phyloP scores from a whole-genome alignment of 306 rosid species.

The Rosa multiflora region DNA sequence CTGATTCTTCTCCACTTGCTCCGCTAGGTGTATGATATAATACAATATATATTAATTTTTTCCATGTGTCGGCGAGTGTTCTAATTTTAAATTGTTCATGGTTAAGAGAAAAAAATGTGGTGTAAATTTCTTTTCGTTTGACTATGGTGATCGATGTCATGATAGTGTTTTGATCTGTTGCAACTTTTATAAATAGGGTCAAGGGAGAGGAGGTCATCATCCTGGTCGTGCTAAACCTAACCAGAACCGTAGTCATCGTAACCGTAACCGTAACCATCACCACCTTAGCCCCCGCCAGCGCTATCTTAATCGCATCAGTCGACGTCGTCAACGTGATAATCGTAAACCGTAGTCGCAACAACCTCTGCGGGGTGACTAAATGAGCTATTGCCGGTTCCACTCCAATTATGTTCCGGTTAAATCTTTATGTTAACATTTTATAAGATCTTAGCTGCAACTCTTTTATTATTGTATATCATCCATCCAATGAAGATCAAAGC shows the following conservation, averaged over 20 bases:
- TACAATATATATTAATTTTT: too few relatives aligned
- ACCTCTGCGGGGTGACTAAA: not conserved
- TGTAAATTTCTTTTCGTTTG: too few relatives aligned
- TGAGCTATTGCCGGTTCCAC: not conserved
- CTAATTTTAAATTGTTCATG: too few relatives aligned
- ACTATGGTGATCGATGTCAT: not conserved
- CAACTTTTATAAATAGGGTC: not conserved
- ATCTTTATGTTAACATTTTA: not conserved
- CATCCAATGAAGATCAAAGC: not conserved
- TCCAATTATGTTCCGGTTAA: not conserved
- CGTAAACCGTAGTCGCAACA: not conserved
- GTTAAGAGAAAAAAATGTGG: too few relatives aligned
- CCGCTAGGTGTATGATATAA: not conserved
- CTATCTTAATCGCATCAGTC: not conserved
- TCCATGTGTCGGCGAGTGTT: not conserved
- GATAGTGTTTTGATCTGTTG: not conserved
- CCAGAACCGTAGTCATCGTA: not conserved
- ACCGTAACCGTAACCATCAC: not conserved
- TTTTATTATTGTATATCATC: not conserved
- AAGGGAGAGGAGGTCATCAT: not conserved
- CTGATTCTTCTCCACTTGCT: not conserved
- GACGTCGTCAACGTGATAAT: not conserved
- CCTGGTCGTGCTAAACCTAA: not conserved
- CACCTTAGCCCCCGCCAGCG: not conserved
- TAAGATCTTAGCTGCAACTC: not conserved